Conservation (phyloP, 805 yeast species). For the Yarrowia sp. region DNA sequence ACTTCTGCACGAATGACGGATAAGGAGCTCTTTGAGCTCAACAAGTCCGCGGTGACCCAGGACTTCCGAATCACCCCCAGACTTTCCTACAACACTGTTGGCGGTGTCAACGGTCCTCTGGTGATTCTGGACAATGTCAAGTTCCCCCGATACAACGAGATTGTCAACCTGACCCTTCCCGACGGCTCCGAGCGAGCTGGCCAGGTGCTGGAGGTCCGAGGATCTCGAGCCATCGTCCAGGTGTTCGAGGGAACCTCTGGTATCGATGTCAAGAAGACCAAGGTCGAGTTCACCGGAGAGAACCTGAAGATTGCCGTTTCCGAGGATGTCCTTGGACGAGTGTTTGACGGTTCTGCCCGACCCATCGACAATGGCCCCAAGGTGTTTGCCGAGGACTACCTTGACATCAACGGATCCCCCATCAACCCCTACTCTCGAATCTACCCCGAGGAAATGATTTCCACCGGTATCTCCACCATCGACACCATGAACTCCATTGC, state of each 20-base stretch:
- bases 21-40: conserved; percentile 59
- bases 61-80: conserved; percentile 93
- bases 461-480: conserved; percentile 98
- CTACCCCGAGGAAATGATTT: conserved; percentile 99
- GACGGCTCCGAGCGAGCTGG: conserved; percentile 96
- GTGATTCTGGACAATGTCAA: conserved; percentile 88
- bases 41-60: conserved; percentile 89
- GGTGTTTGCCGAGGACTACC: conserved; percentile 97
- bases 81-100: conserved; percentile 92
- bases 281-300: conserved; percentile 96
- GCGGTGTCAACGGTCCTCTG: conserved; percentile 98
- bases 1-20: conserved; percentile 38
- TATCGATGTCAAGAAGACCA: conserved; percentile 96
- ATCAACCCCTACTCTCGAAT: conserved; percentile 98
- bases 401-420: conserved; percentile 98
- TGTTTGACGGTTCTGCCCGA: conserved; percentile 98
- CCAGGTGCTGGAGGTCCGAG: conserved; percentile 97
- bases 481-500: conserved; percentile 99
- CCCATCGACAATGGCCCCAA: conserved; percentile 98
- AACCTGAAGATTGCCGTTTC: conserved; percentile 92
- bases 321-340: conserved; percentile 97
- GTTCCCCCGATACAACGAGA: conserved; percentile 92
- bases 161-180: conserved; percentile 94
- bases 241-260: conserved; percentile 99
- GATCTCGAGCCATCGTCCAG: conserved; percentile 96